Evolutionary conservation across 306 rosid genomes (phyloP), one percentile per base, ranked within the genome.

Genomic region (Cucurbita pepo): DNA sequence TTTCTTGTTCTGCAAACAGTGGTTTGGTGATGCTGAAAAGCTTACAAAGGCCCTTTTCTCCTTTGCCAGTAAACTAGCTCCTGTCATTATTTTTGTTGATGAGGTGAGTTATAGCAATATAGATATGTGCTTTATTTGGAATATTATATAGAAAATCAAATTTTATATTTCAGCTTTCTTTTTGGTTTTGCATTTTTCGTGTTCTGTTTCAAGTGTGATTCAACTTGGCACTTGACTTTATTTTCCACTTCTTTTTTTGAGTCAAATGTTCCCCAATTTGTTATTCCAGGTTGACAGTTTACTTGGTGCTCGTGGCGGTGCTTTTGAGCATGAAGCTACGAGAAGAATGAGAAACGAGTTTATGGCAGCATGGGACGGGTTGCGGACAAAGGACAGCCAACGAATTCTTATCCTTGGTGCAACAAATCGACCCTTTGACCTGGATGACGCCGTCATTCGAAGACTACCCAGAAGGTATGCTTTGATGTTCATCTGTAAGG

Each of bases 291-390:
- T 94, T 79, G 99, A 94, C 86, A 91, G 97, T 87, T 85, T 94
- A 81, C 99, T 94, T 75, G 99, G 99, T 73, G 99, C 99, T 53
- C 92, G 99, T 75, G 99, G 99, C 67, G 99, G 99, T 76, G 81
- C 97, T 79, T 89, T 84, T 79, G 99, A 94, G 81, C 99, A 94
- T 73, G 97, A 94, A 78, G 99, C 99, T 63, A 91, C 99, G 73
- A 87, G 99, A 81, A 89, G 99, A 86, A 94, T 94, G 99, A 90
- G 97, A 86, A 94, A 94, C 7, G 97, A 94, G 85, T 94, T 94
- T 81, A 94, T 94, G 99, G 96, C 99, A 55, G 99, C 99, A 67
- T 94, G 99, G 99, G 97, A 94, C 63, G 99, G 99, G 80, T 85
- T 94, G 85, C 87, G 97, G 81, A 82, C 99, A 19, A 94, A 94